Base-by-base conservation (phyloP, 106 monocot genomes). In the Phalaenopsis equestris region DNA sequence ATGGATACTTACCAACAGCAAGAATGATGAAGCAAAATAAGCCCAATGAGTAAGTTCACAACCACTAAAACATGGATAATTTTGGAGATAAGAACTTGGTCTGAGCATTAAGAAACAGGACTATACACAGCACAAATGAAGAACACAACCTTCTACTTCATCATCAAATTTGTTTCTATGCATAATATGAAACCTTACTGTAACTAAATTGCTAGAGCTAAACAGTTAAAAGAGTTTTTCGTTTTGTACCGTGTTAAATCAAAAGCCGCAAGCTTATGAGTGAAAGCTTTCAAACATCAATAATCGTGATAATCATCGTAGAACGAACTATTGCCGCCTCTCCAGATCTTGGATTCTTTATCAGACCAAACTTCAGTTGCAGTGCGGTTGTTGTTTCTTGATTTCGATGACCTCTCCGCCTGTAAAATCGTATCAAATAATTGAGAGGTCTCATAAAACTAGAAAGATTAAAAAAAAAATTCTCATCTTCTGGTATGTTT, bases 401-500 rank as follows among this genome's bases (percentile, higher is more conserved):
- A 75, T 37, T 84, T 86, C 46, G 84, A 41, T 42, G 67, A 48
- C 64, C 75, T 82, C 73, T 80, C 86, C 8, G 85, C 15, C 88
- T 93, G 83, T 55, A 81, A 85, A 12, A 56, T 21, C 37, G 23
- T 41, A 72, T 38, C 36, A 5, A 64, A 64, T 21, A 21, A 64
- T 23, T n/a, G 7, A 64, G 64, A 64, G 64, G 23, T 52, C 52
- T 52, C 12, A 52, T 52, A 12, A 52, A 52, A 52, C 1, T 52
- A 2, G 52, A 52, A 52, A 52, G 10, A 14, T 45, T 52, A 12
- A 49, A 12, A 14, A n/a, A 52, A 52, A 52, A 52, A 14, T 52
- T 10, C 52, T 52, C 52, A 52, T 12, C 12, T 52, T 52, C n/a
- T n/a, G n/a, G n/a, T n/a, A n/a, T n/a, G n/a, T 52, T 52, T 52